Evolutionary conservation across 106 monocot genomes (phyloP), one percentile per base, ranked within the genome.

Genomic region (Dioscorea dumetorum): DNA sequence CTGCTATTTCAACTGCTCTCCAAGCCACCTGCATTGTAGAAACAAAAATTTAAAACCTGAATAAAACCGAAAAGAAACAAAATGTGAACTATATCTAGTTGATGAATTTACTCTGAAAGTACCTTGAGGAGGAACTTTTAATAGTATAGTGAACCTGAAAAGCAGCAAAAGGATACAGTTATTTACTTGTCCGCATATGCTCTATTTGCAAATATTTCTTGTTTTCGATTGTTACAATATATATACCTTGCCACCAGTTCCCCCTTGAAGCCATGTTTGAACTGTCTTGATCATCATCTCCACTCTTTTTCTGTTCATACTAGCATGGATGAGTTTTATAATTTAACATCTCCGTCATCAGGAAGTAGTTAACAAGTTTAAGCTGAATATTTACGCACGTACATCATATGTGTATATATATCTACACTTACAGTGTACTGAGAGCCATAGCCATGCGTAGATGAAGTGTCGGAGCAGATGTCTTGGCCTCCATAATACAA

Each of bases 401-500:
- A 41, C 9, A 41, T n/a, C 10, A 10, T 6, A 41, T 3, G 6
- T 5, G 6, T 6, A 41, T 6, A 41, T 6, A 41, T 41, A 41
- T 41, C 2, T 56, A 56, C 16, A 64, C 64, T 64, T 64, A 64
- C 64, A 41, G 64, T 33, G 28, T 64, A 16, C 34, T 33, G n/a
- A 64, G 33, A 5, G 1, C 17, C 18, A 41, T 33, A 64, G 16
- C 41, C n/a, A 41, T 64, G 64, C 9, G 13, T 41, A 21, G 64
- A 64, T 48, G 64, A 41, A 48, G 19, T 19, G 41, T 64, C 48
- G 14, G 33, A 41, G 21, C 34, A 64, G 34, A 64, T 21, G 21
- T 64, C 64, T 64, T 64, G 64, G 41, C 64, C 64, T 41, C 64
- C 64, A 64, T 64, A 64, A 48, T 64, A 64, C 64, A 64, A n/a